A percentile compares a stretch with the other conserved stretches of the same genome.
phyloP scores from a whole-genome alignment of 1,284 basidiomycete genomes.

The Ganoderma meredithae region DNA sequence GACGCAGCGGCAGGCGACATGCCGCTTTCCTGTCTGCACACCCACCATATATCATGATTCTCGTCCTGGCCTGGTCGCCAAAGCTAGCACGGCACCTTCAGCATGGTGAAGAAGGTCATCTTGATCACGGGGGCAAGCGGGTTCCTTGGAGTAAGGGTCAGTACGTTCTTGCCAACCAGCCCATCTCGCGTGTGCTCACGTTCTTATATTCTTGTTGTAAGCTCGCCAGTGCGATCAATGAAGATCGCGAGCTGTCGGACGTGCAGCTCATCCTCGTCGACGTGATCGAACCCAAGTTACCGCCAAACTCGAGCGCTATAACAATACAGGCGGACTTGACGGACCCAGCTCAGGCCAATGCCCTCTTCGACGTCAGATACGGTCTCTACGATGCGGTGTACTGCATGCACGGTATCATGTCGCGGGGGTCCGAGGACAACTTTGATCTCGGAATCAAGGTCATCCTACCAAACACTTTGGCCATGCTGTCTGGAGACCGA shows the following conservation, averaged over 20 bases:
- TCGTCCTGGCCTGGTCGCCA: background rate
- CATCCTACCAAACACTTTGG: background rate
- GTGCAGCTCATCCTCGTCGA: constrained; percentile 63
- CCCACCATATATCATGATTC: background rate
- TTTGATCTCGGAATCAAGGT: constrained; percentile 66
- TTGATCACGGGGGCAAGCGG: constrained; percentile 68
- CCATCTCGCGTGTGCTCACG: background rate
- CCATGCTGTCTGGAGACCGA: background rate
- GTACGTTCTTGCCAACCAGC: constrained; percentile 13
- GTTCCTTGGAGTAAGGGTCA: constrained; percentile 52
- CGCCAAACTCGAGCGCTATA: constrained; percentile 46
- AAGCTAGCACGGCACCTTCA: background rate
- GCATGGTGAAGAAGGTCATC: constrained; percentile 44
- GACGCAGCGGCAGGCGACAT: constrained; percentile 2
- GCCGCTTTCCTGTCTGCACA: background rate
- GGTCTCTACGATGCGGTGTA: constrained; percentile 58
- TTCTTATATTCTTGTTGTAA: constrained; percentile 22
- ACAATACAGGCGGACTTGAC: constrained; percentile 61
- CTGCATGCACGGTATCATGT: constrained; percentile 74
- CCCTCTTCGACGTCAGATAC: constrained; percentile 48
- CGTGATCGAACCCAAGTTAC: constrained; percentile 55
- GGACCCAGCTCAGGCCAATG: constrained; percentile 48
- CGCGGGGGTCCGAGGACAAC: constrained; percentile 70
- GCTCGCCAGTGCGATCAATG: constrained; percentile 47
- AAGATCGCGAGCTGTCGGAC: constrained; percentile 47